Base-by-base conservation (phyloP, 78 protist genomes). In the Dictyostelium brefeldianum region DNA sequence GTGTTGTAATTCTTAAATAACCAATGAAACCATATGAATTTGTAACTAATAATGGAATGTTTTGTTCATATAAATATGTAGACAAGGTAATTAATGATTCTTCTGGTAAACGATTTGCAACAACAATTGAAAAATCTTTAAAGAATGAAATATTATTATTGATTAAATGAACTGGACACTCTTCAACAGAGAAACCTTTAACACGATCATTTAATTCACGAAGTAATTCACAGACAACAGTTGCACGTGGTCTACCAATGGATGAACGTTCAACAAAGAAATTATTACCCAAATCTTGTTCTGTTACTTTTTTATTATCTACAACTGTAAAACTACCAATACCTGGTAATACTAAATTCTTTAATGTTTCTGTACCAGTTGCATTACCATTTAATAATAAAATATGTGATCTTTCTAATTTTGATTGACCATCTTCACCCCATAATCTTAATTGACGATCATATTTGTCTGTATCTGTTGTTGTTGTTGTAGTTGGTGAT, bases 321-420 rank as follows among this genome's bases (percentile, higher is more conserved):
- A 96, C 96, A n/a, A 95, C 84, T 4, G 97, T 92, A 64, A 97
- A 97, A 47, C 77, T 14, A 15, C 98, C 98, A 57, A 97, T 84
- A 96, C 99, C 99, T 18, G 99, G 98, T 22, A 98, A 81, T 5
- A 97, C 97, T 6, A 98, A 89, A 75, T 97, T 98, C 90, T 98
- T 98, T 41, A 98, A 83, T 3, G 96, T 94, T 15, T 98, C 99
- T 3, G 98, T 96, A 27, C 98, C 98, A 3, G 95, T 54, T 8
- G 97, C 98, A 18, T 81, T 90, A 29, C 96, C 98, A 79, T 96
- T 97, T 75, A 98, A 22, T 27, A 98, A 83, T 50, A 96, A 96
- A 8, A 97, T 85, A 78, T 69, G 69, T 18, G 98, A 94, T 31
- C 67, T 71, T 29, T 97, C 98, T 46, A 98, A 75, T n/a, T 64